phyloP scores from a whole-genome alignment of 2,329 filamentous ascomycete species.

The Stachybotrys chartarum region DNA sequence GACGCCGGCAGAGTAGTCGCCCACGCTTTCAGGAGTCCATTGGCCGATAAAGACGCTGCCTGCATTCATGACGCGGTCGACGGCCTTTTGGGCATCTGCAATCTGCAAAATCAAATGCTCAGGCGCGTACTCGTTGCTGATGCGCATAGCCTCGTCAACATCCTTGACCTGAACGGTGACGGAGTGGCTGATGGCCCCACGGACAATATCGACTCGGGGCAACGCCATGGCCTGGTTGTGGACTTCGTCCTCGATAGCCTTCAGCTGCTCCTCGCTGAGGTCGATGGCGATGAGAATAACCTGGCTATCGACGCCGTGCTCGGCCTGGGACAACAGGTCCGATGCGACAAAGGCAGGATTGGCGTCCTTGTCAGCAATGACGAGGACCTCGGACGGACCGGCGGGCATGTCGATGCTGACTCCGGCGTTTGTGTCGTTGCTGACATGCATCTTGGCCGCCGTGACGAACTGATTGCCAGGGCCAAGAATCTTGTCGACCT shows the following conservation, averaged over 20 bases:
- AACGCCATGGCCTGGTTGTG: slow-evolving; percentile 80
- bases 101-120: slow-evolving; percentile 95
- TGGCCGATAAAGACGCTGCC: slow-evolving; percentile 92
- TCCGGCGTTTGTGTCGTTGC: slow-evolving; percentile 91
- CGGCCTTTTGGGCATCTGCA: slow-evolving; percentile 63
- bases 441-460: slow-evolving; percentile 96
- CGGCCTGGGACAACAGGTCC: slow-evolving; percentile 89
- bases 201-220: slow-evolving; percentile 87
- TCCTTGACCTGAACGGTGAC: slow-evolving; percentile 73
- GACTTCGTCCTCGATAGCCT: slow-evolving; percentile 85
- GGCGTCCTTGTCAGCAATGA: slow-evolving; percentile 79
- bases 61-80: slow-evolving; percentile 81
- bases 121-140: slow-evolving; percentile 92
- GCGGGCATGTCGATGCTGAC: slow-evolving; percentile 98
- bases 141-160: slow-evolving; percentile 64
- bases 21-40: slow-evolving; percentile 97
- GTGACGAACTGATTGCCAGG: slow-evolving; percentile 98
- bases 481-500: slow-evolving; percentile 98
- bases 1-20: slow-evolving; percentile 95
- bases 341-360: slow-evolving; percentile 94
- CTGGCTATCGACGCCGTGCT: slow-evolving; percentile 94
- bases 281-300: slow-evolving; percentile 85
- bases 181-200: slow-evolving; percentile 84
- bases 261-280: slow-evolving; percentile 63
- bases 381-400: slow-evolving; percentile 93